These are phyloP conservation scores for Candida tibetensis DNA, from an alignment of 805 yeast genomes.

Conservation along the genomic window DNA sequence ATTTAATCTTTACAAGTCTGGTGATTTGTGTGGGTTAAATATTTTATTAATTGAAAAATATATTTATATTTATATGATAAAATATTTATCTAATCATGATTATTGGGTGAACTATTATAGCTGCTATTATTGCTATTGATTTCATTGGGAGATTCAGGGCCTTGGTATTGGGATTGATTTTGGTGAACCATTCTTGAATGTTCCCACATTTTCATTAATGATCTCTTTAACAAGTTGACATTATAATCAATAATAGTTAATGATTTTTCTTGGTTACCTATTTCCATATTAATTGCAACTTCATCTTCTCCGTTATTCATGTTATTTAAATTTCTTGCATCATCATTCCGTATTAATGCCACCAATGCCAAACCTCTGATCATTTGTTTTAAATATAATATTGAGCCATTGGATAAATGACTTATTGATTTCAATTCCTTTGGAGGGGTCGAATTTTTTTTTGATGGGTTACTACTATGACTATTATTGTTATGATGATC, in stretches of 20 bases:
- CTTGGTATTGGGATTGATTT: neutral
- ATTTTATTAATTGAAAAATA: neutral
- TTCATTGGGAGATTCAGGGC: neutral
- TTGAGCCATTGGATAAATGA: conserved; percentile 76
- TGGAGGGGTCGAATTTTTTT: conserved; percentile 8
- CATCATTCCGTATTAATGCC: conserved; percentile 74
- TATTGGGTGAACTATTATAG: too few species aligned
- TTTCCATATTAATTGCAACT: neutral
- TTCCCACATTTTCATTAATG: conserved; percentile 72
- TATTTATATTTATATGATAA: neutral
- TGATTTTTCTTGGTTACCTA: conserved; percentile 30
- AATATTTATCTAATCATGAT: too few species aligned
- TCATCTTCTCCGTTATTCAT: conserved; percentile 1
- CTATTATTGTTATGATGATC: conserved; percentile 20
- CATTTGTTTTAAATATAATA: conserved; percentile 84
- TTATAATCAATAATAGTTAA: conserved; percentile 82
- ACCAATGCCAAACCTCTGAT: conserved; percentile 89
- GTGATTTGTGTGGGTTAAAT: conserved; percentile 3
- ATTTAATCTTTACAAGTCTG: conserved; percentile 4
- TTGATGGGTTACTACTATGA: conserved; percentile 10
- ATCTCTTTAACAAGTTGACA: conserved; percentile 72
- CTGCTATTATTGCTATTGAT: neutral
- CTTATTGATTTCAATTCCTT: conserved; percentile 64
- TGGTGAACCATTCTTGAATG: conserved; percentile 26
- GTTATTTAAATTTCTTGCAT: conserved; percentile 15